phyloP scores from a whole-genome alignment of 2,329 filamentous ascomycete genomes.

The Sarocladiaceae sp. region DNA sequence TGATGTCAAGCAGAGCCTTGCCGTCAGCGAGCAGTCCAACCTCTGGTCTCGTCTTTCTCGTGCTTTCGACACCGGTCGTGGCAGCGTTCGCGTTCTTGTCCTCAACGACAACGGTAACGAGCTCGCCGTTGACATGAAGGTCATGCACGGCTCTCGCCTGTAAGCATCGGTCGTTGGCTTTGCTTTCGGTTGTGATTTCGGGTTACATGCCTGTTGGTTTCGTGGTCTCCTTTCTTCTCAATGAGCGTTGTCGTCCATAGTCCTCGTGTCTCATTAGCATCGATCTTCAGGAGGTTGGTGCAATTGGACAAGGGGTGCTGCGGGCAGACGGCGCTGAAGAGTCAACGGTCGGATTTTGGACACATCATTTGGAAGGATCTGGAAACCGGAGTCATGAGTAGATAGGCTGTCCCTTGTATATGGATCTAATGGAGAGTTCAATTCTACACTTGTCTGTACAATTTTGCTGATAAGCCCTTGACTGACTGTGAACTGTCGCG shows the following conservation, averaged over 20 bases:
- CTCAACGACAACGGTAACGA: constrained; percentile 91
- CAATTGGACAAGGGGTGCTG: neutral
- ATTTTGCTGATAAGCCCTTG: neutral
- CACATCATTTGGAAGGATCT: constrained; percentile 2
- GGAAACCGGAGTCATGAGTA: constrained; percentile 8
- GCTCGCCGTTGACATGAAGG: constrained; percentile 98
- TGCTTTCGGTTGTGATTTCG: neutral
- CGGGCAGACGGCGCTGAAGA: neutral
- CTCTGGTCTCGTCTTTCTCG: constrained; percentile 76
- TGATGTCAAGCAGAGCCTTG: constrained; percentile 93
- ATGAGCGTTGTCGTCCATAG: neutral
- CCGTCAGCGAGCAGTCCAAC: constrained; percentile 92
- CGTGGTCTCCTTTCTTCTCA: constrained; percentile 1
- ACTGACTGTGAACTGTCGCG: too few species aligned
- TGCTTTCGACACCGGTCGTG: constrained; percentile 87
- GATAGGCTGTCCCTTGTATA: constrained; percentile 14
- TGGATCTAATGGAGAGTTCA: constrained; percentile 19
- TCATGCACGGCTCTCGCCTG: constrained; percentile 76
- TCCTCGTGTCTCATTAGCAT: neutral
- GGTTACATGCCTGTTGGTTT: constrained; percentile 4
- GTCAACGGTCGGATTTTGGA: constrained; percentile 6
- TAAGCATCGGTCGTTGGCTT: constrained; percentile 33
- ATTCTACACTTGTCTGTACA: neutral
- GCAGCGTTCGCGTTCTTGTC: constrained; percentile 91
- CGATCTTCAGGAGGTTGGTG: neutral